phyloP scores from a whole-genome alignment of 352 stramenopile species.

The Phytophthora cactorum region DNA sequence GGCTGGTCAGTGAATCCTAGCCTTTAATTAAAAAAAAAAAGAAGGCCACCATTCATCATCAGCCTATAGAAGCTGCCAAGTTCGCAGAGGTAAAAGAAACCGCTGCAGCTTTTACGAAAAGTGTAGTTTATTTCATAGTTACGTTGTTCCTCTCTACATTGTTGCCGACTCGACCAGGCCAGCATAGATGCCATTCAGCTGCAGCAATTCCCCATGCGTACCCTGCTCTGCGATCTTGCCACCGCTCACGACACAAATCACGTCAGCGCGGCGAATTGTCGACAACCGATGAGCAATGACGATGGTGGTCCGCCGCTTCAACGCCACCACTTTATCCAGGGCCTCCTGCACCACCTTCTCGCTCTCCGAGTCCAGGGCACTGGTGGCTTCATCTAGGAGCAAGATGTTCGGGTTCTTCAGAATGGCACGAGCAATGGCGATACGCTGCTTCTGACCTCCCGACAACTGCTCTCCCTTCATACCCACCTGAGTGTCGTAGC shows the following conservation, averaged over 20 bases:
- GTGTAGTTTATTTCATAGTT: no score
- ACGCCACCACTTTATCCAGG: slow-evolving; percentile 65
- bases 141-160: no score
- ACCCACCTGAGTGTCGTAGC: slow-evolving; percentile 93
- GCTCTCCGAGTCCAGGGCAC: slow-evolving; percentile 81
- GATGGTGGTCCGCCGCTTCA: slow-evolving; percentile 85
- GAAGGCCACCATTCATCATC: no score
- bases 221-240: slow-evolving; percentile 93
- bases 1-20: no score
- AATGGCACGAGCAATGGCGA: slow-evolving; percentile 93
- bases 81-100: no score
- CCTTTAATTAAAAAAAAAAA: no score
- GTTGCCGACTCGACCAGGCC: no score
- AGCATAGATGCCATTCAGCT: slow-evolving; percentile 41
- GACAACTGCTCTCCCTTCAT: slow-evolving; percentile 90
- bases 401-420: slow-evolving; percentile 88
- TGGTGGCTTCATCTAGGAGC: slow-evolving; percentile 92
- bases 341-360: slow-evolving; percentile 87
- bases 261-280: slow-evolving; percentile 94
- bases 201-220: slow-evolving; percentile 92
- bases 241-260: slow-evolving; percentile 94
- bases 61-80: no score
- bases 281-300: slow-evolving; percentile 95
- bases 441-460: slow-evolving; percentile 75
- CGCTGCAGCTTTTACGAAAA: no score